These are phyloP conservation scores for Mycena indigotica DNA, from an alignment of 768 basidiomycete genomes.

Conservation along the genomic window DNA sequence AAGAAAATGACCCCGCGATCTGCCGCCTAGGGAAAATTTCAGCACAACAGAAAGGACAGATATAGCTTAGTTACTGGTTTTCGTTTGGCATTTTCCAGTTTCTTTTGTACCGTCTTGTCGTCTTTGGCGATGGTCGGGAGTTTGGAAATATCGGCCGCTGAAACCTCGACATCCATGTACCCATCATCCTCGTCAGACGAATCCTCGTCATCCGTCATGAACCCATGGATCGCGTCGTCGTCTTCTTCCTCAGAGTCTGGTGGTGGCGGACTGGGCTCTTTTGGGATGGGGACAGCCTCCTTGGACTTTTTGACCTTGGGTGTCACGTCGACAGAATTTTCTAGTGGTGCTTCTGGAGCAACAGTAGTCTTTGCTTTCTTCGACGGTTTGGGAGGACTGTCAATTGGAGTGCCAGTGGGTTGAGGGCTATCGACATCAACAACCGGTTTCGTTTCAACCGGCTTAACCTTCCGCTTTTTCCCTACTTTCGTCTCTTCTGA, in stretches of 20 bases:
- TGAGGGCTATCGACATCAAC: not conserved
- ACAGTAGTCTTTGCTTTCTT: slow-evolving; percentile 5
- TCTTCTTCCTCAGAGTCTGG: slow-evolving; percentile 34
- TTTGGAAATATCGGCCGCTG: slow-evolving; percentile 64
- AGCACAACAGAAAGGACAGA: not conserved
- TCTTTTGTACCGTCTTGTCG: slow-evolving; percentile 73
- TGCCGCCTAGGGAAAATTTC: slow-evolving; percentile 37
- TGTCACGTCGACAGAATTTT: not conserved
- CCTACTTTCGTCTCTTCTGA: not conserved
- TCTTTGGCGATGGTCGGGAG: slow-evolving; percentile 90
- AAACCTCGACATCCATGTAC: slow-evolving; percentile 52
- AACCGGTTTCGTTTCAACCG: not conserved
- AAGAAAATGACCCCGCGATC: slow-evolving; percentile 87
- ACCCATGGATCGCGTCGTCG: slow-evolving; percentile 58
- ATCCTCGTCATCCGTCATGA: slow-evolving; percentile 74
- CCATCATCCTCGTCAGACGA: slow-evolving; percentile 78
- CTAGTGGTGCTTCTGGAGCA: too few relatives aligned
- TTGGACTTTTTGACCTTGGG: slow-evolving; percentile 6
- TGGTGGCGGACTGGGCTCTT: not conserved
- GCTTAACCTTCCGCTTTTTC: not conserved
- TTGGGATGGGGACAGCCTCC: not conserved
- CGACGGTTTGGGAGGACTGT: not conserved
- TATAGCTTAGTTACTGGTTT: slow-evolving; percentile 65
- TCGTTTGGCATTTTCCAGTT: slow-evolving; percentile 59
- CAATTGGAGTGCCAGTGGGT: not conserved